A percentile compares a stretch with the other conserved stretches of the same genome.
Evolutionary conservation across 2,329 filamentous ascomycete species (phyloP).

Genomic region (Penicillium italicum): DNA sequence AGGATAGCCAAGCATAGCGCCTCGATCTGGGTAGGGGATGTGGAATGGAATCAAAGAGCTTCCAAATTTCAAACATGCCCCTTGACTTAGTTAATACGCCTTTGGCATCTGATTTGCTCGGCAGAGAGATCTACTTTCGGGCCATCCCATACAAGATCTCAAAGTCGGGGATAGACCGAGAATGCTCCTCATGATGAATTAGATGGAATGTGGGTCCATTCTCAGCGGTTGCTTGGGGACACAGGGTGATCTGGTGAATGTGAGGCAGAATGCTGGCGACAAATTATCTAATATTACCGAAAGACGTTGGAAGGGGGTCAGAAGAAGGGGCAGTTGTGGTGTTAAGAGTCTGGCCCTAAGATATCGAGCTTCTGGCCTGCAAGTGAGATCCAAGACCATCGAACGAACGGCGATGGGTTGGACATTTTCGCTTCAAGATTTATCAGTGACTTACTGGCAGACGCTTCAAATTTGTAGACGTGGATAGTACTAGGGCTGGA

Average conservation of each 20-base stretch:
- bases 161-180: neutral
- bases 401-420: too few relatives aligned
- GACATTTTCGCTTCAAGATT: neutral
- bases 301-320: neutral
- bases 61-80: neutral
- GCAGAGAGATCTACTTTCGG: neutral
- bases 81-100: neutral
- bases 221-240: conserved; percentile 8
- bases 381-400: neutral
- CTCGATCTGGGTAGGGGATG: conserved; percentile 12
- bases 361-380: neutral
- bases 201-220: conserved; percentile 25
- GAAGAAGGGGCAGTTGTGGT: neutral
- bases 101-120: neutral
- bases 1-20: conserved; percentile 16
- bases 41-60: conserved; percentile 18
- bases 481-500: neutral
- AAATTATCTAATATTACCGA: conserved; percentile 6
- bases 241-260: neutral
- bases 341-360: neutral
- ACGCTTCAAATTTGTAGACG: neutral
- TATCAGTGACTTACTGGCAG: neutral
- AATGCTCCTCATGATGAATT: conserved; percentile 11
- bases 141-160: neutral
- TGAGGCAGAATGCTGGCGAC: neutral